Percentiles rank a stretch among this genome's conserved stretches.
phyloP scores from a whole-genome alignment of 2,329 filamentous ascomycete species.

The Colletotrichum salicis region DNA sequence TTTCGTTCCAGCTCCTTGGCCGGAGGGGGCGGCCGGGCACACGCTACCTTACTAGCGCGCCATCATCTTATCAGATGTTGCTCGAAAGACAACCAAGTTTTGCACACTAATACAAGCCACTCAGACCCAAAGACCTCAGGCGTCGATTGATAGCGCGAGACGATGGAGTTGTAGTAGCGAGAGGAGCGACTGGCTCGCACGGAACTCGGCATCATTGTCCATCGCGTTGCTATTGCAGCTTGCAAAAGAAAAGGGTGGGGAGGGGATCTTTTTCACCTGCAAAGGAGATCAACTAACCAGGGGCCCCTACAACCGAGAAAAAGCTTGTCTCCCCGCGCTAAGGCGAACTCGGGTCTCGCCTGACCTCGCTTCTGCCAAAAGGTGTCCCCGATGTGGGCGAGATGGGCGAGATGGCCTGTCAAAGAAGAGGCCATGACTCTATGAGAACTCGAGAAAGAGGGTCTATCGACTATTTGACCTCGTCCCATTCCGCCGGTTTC shows the following conservation, averaged over 20 bases:
- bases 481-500: not conserved
- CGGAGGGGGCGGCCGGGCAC: not conserved
- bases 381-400: not conserved
- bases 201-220: not conserved
- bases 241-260: not conserved
- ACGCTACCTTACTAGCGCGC: constrained; percentile 1
- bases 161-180: not conserved
- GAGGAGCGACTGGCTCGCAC: not conserved
- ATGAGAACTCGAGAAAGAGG: not conserved
- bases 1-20: constrained; percentile 1
- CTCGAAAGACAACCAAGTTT: not conserved
- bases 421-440: not conserved
- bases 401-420: not conserved
- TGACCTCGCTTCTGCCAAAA: not conserved
- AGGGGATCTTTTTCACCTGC: not conserved
- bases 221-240: not conserved
- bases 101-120: not conserved
- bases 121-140: not conserved
- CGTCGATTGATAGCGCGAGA: not conserved
- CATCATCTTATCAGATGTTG: constrained; percentile 25
- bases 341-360: constrained; percentile 7
- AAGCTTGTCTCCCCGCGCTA: constrained; percentile 31
- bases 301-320: constrained; percentile 21
- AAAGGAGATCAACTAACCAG: constrained; percentile 15
- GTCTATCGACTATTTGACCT: not conserved